Evolutionary conservation across 2,329 filamentous ascomycete species (phyloP).

Genomic region (Rutstroemia sp.): DNA sequence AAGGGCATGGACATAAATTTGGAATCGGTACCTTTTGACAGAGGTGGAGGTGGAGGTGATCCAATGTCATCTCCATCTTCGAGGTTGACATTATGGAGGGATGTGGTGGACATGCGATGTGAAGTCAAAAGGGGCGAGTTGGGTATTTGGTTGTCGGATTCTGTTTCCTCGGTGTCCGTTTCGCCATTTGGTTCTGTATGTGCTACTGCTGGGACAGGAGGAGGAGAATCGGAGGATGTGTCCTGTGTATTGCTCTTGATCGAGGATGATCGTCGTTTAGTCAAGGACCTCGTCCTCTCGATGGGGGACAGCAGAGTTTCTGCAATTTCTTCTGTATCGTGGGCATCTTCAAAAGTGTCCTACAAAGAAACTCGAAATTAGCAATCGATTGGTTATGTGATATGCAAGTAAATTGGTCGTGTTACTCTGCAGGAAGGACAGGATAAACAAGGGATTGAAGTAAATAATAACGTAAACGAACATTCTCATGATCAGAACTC

Average conservation of each 20-base stretch:
- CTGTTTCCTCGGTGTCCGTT: constrained; percentile 22
- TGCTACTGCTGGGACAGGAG: constrained; percentile 17
- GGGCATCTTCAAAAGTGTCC: constrained; percentile 80
- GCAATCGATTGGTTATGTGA: constrained; percentile 5
- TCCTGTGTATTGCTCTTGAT: constrained; percentile 21
- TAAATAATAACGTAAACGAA: neutral
- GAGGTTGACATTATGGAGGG: constrained; percentile 59
- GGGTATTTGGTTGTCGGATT: constrained; percentile 23
- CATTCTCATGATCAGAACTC: neutral
- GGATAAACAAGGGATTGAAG: neutral
- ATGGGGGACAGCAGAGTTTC: constrained; percentile 14
- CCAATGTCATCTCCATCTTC: constrained; percentile 29
- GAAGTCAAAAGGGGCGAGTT: constrained; percentile 41
- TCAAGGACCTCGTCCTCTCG: constrained; percentile 29
- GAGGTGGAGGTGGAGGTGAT: constrained; percentile 10
- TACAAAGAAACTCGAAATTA: constrained; percentile 29
- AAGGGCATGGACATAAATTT: constrained; percentile 4
- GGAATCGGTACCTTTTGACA: constrained; percentile 6
- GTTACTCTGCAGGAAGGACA: constrained; percentile 13
- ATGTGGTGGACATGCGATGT: constrained; percentile 48
- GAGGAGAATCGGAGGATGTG: constrained; percentile 23
- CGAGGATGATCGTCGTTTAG: constrained; percentile 35
- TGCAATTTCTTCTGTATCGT: constrained; percentile 40
- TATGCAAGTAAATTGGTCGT: constrained; percentile 13
- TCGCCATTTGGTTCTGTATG: constrained; percentile 25